Evolutionary conservation across 306 rosid species (phyloP).

Genomic region (Sicyos edulis): DNA sequence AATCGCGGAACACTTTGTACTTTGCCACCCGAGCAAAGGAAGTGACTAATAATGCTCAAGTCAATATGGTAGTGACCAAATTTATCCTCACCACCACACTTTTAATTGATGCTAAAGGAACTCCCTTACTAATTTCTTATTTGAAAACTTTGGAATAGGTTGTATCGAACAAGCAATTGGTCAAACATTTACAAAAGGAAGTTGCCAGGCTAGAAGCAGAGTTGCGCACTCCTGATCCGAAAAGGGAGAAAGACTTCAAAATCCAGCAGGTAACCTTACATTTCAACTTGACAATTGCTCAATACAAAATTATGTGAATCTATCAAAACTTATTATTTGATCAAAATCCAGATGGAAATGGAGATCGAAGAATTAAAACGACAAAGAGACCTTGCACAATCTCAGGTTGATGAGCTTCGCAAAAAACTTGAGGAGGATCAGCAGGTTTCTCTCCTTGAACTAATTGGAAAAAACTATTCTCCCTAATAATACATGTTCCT

Average conservation of each 20-base stretch:
- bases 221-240: conserved; percentile 86
- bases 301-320: conserved; percentile 8
- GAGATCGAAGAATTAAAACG: conserved; percentile 87
- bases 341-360: conserved; percentile 73
- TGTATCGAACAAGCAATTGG: conserved; percentile 89
- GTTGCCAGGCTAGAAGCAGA: conserved; percentile 96
- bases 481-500: not conserved
- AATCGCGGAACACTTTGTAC: conserved; percentile 85
- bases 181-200: conserved; percentile 94
- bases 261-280: conserved; percentile 75
- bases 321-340: conserved; percentile 20
- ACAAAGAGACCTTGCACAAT: conserved; percentile 85
- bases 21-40: conserved; percentile 98
- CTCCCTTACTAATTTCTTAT: not conserved
- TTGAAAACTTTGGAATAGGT: conserved; percentile 39
- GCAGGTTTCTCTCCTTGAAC: conserved; percentile 30
- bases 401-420: conserved; percentile 76
- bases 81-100: conserved; percentile 5
- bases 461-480: not conserved
- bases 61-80: conserved; percentile 66
- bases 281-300: not conserved
- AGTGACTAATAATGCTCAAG: conserved; percentile 94
- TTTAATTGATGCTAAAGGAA: not conserved
- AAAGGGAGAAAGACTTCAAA: conserved; percentile 73
- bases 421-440: conserved; percentile 69